phyloP scores from a whole-genome alignment of 129 eudicot species.

The Lonicera japonica region DNA sequence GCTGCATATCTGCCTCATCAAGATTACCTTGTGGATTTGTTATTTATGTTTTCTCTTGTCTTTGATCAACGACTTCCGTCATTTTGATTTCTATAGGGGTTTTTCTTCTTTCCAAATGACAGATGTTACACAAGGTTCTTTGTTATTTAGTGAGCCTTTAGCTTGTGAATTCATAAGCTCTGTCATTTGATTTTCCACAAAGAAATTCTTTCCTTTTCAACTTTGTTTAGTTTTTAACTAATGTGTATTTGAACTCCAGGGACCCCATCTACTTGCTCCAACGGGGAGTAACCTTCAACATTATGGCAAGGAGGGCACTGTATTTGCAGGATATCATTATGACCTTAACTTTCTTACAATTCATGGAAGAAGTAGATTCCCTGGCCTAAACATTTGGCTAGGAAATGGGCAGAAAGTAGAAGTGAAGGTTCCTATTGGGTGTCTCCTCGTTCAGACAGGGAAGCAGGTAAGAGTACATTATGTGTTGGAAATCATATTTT shows the following conservation, averaged over 20 bases:
- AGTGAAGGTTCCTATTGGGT: constrained; percentile 83
- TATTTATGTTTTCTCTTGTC: too few relatives aligned
- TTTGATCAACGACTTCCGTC: neutral
- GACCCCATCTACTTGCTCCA: constrained; percentile 99
- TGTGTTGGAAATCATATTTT: too few relatives aligned
- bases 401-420: constrained; percentile 75
- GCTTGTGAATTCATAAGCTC: neutral
- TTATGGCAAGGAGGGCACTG: constrained; percentile 84
- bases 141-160: neutral
- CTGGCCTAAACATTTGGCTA: constrained; percentile 90
- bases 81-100: neutral
- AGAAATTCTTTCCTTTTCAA: neutral
- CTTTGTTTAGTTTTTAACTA: constrained; percentile 2
- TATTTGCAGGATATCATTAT: constrained; percentile 96
- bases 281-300: constrained; percentile 87
- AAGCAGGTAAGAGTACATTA: constrained; percentile 52
- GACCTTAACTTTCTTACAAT: constrained; percentile 94
- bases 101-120: neutral
- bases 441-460: constrained; percentile 94
- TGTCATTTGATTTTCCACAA: neutral
- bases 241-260: constrained; percentile 35
- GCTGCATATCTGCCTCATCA: too few relatives aligned
- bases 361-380: constrained; percentile 92
- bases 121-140: neutral
- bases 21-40: too few relatives aligned